Conservation (phyloP, 2,329 filamentous ascomycete genomes). For the Clonostachys chloroleuca region DNA sequence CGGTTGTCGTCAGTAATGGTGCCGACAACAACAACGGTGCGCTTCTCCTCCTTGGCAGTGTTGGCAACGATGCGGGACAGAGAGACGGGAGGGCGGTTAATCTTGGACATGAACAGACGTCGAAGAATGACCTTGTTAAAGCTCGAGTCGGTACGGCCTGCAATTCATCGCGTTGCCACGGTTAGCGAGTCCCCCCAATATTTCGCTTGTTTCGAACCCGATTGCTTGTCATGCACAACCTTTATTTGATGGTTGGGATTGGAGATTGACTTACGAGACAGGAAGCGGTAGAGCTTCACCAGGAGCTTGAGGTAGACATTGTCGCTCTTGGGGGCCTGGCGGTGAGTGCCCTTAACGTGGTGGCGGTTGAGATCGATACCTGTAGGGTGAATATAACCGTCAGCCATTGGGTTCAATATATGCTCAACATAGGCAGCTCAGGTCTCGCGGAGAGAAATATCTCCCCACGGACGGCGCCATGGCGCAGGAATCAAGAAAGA, state of each 20-base stretch:
- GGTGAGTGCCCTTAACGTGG: slow-evolving; percentile 71
- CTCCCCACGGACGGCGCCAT: slow-evolving; percentile 8
- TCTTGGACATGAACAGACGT: slow-evolving; percentile 97
- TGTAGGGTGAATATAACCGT: slow-evolving; percentile 48
- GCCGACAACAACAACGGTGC: slow-evolving; percentile 91
- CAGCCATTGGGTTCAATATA: slow-evolving; percentile 59
- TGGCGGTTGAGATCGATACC: slow-evolving; percentile 70
- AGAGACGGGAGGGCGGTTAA: slow-evolving; percentile 94
- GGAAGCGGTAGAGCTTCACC: slow-evolving; percentile 97
- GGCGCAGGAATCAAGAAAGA: slow-evolving; percentile 6
- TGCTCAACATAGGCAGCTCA: slow-evolving; percentile 47
- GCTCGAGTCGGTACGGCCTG: slow-evolving; percentile 90
- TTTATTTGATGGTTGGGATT: background rate
- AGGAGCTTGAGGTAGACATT: slow-evolving; percentile 97
- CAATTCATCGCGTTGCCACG: background rate
- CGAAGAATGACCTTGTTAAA: slow-evolving; percentile 99
- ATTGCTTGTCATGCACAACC: background rate
- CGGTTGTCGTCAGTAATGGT: slow-evolving; percentile 98
- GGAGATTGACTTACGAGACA: slow-evolving; percentile 69
- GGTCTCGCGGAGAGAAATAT: background rate
- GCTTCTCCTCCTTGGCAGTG: slow-evolving; percentile 63
- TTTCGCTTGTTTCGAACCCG: background rate
- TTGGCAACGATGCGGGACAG: slow-evolving; percentile 83
- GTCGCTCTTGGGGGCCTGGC: slow-evolving; percentile 95
- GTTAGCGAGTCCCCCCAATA: background rate